Evolutionary conservation across 495 filamentous ascomycete genomes (phyloP), one percentile per base, ranked within the genome.

Genomic region (Talaromyces proteolyticus): DNA sequence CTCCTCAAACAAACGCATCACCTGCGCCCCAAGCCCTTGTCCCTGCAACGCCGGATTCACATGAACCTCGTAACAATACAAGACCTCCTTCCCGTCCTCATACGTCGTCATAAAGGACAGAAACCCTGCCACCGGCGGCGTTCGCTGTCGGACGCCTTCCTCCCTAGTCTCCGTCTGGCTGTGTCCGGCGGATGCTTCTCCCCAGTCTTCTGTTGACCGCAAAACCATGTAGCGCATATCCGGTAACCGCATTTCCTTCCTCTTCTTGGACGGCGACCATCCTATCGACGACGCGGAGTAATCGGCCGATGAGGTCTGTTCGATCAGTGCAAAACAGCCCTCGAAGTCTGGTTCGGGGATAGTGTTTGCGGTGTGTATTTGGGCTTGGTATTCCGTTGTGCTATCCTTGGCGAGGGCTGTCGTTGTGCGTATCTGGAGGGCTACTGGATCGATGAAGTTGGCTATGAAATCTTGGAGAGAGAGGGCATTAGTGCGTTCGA

Each of bases 21-120:
- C 41, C 49, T 61, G 47, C 29, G 37, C 56, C 20, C 76, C 76
- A 3, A 76, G 36, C 0, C 75, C 72, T 16, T 51, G 60, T 6
- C 75, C 65, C 49, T 83, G 82, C 3, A 83, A 63, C 1, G 52
- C 56, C 1, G 73, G 65, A 37, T 73, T 63, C 7, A 95, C 70
- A 54, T 96, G 91, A 19, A 96, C 80, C 69, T 96, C 91, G 63
- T 96, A 96, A 65, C 87, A 86, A 56, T 95, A 96, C 3, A 91
- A 55, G 4, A 94, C 87, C 12, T 85, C 76, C 23, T 79, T 66
- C 0, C 80, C 79, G 52, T 86, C 86, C 57, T 96, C 91, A 53
- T 85, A 82, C 6, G 87, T 91, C 3, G 88, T 79, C 86, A 91
- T 89, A 58, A 93, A 81, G 3, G 88, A 92, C 1, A 85, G 69